Evolutionary conservation across 2,329 filamentous ascomycete genomes (phyloP).

Genomic region (Fusarium sp.): DNA sequence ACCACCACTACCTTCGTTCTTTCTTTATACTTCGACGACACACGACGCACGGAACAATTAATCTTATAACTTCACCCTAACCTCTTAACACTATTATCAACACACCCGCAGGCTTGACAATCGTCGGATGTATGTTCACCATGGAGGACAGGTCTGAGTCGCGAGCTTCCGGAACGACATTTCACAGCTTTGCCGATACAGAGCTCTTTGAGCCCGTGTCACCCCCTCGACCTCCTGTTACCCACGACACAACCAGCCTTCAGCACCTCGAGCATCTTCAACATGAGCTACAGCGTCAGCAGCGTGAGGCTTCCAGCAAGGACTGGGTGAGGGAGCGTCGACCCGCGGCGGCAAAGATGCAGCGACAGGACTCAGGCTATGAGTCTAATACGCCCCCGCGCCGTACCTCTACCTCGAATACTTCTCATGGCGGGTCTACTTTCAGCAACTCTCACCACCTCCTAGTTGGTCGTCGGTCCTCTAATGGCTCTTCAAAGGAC

Average conservation of each 20-base stretch:
- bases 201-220: slow-evolving; percentile 61
- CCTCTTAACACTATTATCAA: slow-evolving; percentile 1
- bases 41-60: slow-evolving; percentile 10
- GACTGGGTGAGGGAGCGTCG: slow-evolving; percentile 48
- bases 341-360: slow-evolving; percentile 58
- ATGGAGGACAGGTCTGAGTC: slow-evolving; percentile 57
- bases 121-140: slow-evolving; percentile 42
- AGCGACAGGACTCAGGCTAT: slow-evolving; percentile 71
- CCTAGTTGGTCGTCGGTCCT: slow-evolving; percentile 53
- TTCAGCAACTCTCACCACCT: slow-evolving; percentile 46
- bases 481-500: slow-evolving; percentile 51
- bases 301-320: slow-evolving; percentile 27
- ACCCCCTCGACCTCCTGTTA: slow-evolving; percentile 46
- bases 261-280: slow-evolving; percentile 44
- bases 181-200: slow-evolving; percentile 67
- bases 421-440: slow-evolving; percentile 34
- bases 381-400: slow-evolving; percentile 62
- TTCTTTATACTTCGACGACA: neutral
- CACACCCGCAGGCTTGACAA: slow-evolving; percentile 1
- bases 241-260: slow-evolving; percentile 40
- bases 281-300: slow-evolving; percentile 42
- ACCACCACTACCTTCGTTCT: slow-evolving; percentile 19
- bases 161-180: slow-evolving; percentile 64
- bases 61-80: neutral
- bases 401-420: slow-evolving; percentile 57